phyloP scores from a whole-genome alignment of 2,329 filamentous ascomycete species.

The Aspergillus phoenicis region DNA sequence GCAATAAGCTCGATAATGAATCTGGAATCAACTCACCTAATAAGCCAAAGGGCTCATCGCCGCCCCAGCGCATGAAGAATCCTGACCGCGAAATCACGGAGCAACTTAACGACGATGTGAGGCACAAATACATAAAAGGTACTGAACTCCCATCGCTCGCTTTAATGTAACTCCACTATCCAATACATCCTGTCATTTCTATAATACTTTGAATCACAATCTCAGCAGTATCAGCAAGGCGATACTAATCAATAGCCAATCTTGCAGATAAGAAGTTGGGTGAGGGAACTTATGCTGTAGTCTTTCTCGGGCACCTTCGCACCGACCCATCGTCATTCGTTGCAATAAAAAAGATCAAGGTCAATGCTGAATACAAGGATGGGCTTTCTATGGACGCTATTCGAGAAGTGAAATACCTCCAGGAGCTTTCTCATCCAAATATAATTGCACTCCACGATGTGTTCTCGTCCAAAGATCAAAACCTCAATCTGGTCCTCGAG shows the following conservation, averaged over 20 bases:
- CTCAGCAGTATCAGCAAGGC: no score
- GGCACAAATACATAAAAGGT: conserved; percentile 89
- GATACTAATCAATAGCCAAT: background rate
- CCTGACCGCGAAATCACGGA: conserved; percentile 59
- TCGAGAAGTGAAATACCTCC: conserved; percentile 91
- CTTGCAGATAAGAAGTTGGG: conserved; percentile 79
- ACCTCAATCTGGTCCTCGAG: conserved; percentile 93
- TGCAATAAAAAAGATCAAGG: conserved; percentile 64
- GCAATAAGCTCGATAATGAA: conserved; percentile 38
- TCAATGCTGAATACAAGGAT: conserved; percentile 69
- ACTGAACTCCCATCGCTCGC: conserved; percentile 18
- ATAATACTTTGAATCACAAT: background rate
- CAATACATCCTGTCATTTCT: background rate
- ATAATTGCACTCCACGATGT: conserved; percentile 91
- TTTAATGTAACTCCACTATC: background rate
- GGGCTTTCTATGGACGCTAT: conserved; percentile 93
- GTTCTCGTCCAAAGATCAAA: conserved; percentile 95
- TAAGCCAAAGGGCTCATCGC: conserved; percentile 20
- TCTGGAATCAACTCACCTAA: conserved; percentile 33
- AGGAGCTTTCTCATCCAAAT: conserved; percentile 92
- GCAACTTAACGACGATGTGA: conserved; percentile 78
- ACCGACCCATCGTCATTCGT: conserved; percentile 72
- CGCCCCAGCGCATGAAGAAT: conserved; percentile 21
- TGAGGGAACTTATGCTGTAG: conserved; percentile 95
- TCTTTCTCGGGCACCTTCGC: conserved; percentile 83